A percentile compares a stretch with the other conserved stretches of the same genome.
These are phyloP conservation scores for Laetiporus sulphureus DNA, from an alignment of 1,284 basidiomycete species.

Conservation along the genomic window DNA sequence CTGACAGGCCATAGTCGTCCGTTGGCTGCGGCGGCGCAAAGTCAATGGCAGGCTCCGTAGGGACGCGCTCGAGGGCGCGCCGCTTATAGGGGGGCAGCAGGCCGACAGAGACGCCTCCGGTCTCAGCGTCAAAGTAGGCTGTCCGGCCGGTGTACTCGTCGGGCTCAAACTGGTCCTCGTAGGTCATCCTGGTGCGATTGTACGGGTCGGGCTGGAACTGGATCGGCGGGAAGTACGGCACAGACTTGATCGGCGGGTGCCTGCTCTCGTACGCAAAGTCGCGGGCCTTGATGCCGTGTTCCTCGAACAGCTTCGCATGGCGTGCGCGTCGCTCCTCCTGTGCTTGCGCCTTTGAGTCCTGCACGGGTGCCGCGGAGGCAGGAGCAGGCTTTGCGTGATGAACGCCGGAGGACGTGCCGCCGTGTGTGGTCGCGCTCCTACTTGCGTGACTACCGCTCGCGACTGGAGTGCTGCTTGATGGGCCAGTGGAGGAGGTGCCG, in stretches of 20 bases:
- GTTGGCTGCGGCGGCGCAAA: too few relatives aligned
- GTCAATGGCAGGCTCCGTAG: slow-evolving; percentile 42
- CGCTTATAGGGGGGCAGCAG: slow-evolving; percentile 23
- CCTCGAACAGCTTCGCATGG: slow-evolving; percentile 23
- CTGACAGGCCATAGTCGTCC: too few relatives aligned
- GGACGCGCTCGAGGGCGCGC: slow-evolving; percentile 33
- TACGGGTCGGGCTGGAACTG: slow-evolving; percentile 39
- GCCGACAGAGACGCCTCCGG: slow-evolving; percentile 9
- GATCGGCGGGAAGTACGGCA: slow-evolving; percentile 33
- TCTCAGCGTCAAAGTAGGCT: slow-evolving; percentile 15
- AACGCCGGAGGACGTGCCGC: too few relatives aligned
- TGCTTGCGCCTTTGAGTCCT: neutral
- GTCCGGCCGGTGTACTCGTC: slow-evolving; percentile 13
- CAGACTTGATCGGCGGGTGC: slow-evolving; percentile 49
- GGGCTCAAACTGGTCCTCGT: slow-evolving; percentile 24
- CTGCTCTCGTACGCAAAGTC: slow-evolving; percentile 67
- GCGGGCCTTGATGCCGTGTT: slow-evolving; percentile 56
- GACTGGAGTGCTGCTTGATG: too few relatives aligned
- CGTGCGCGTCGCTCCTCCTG: neutral
- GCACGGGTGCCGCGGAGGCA: neutral
- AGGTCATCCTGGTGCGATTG: slow-evolving; percentile 30
- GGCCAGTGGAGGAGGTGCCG: too few relatives aligned
- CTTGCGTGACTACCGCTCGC: too few relatives aligned
- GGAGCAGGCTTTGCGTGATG: too few relatives aligned
- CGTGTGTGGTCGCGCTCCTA: neutral